These are phyloP conservation scores for Sclerotinia trifoliorum DNA, from an alignment of 2,329 filamentous ascomycete genomes.

Conservation along the genomic window DNA sequence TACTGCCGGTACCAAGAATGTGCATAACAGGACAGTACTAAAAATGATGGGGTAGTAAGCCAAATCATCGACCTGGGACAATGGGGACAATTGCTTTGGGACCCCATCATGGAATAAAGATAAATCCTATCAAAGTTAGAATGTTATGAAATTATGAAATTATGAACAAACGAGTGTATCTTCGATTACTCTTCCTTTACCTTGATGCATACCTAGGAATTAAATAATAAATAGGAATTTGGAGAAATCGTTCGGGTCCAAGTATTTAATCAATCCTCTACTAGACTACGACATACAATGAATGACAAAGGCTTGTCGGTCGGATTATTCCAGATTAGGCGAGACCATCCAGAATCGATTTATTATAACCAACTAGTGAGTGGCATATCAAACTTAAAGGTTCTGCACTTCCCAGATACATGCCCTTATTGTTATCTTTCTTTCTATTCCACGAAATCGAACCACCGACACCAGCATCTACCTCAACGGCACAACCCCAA, in stretches of 20 bases:
- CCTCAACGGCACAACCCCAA: background rate
- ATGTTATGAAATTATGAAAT: background rate
- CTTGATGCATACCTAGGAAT: too few species aligned
- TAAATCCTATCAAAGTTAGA: background rate
- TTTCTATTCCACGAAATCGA: background rate
- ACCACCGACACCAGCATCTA: background rate
- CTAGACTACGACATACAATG: too few species aligned
- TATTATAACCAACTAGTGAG: conserved; percentile 1
- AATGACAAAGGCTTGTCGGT: too few species aligned
- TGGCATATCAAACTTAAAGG: conserved; percentile 7
- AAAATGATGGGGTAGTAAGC: conserved; percentile 10
- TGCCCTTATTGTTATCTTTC: background rate
- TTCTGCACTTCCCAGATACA: background rate
- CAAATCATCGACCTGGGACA: background rate
- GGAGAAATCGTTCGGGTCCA: background rate
- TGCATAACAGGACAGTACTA: background rate
- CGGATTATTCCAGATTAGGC: background rate
- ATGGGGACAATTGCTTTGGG: too few species aligned
- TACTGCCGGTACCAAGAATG: background rate
- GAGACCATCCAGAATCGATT: background rate
- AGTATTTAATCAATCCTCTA: too few species aligned
- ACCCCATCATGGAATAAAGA: background rate
- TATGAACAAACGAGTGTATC: background rate
- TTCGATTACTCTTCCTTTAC: background rate
- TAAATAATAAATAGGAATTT: background rate